phyloP scores from a whole-genome alignment of 1,284 basidiomycete genomes.

The Pholiota adiposa region DNA sequence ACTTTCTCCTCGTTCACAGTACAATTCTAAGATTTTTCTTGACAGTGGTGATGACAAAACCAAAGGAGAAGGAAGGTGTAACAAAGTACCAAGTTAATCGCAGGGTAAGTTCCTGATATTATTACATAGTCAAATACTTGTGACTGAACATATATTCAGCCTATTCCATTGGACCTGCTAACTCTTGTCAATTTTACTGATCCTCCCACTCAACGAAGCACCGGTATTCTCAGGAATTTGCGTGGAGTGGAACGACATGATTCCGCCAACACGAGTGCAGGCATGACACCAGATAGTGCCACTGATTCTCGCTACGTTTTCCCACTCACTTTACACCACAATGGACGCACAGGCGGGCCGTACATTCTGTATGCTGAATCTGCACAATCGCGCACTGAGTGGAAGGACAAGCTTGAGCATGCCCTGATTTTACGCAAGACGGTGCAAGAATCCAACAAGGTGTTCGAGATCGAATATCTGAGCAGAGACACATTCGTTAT shows the following conservation, averaged over 20 bases:
- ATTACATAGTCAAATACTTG: background rate
- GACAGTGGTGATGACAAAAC: slow-evolving; percentile 87
- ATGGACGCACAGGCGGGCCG: slow-evolving; percentile 82
- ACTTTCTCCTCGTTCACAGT: background rate
- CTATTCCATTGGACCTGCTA: slow-evolving; percentile 88
- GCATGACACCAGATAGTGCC: slow-evolving; percentile 50
- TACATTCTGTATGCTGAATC: slow-evolving; percentile 89
- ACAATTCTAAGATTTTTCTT: background rate
- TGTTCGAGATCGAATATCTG: slow-evolving; percentile 88
- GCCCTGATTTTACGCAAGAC: slow-evolving; percentile 85
- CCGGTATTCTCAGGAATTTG: slow-evolving; percentile 62
- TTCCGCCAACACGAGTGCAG: slow-evolving; percentile 25
- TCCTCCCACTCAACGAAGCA: slow-evolving; percentile 65
- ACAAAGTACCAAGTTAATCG: slow-evolving; percentile 82
- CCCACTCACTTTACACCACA: slow-evolving; percentile 86
- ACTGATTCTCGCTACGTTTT: slow-evolving; percentile 75
- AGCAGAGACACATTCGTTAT: slow-evolving; percentile 85
- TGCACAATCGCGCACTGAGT: slow-evolving; percentile 73
- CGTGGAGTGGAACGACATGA: slow-evolving; percentile 41
- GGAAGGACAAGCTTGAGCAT: slow-evolving; percentile 90
- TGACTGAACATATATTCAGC: slow-evolving; percentile 46
- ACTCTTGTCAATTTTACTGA: slow-evolving; percentile 83
- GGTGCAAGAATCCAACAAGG: slow-evolving; percentile 91
- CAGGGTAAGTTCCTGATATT: slow-evolving; percentile 52
- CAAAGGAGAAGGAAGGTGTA: slow-evolving; percentile 73